A percentile compares a stretch with the other conserved stretches of the same genome.
Evolutionary conservation across 495 filamentous ascomycete species (phyloP).

Genomic region (Neurospora sp.): DNA sequence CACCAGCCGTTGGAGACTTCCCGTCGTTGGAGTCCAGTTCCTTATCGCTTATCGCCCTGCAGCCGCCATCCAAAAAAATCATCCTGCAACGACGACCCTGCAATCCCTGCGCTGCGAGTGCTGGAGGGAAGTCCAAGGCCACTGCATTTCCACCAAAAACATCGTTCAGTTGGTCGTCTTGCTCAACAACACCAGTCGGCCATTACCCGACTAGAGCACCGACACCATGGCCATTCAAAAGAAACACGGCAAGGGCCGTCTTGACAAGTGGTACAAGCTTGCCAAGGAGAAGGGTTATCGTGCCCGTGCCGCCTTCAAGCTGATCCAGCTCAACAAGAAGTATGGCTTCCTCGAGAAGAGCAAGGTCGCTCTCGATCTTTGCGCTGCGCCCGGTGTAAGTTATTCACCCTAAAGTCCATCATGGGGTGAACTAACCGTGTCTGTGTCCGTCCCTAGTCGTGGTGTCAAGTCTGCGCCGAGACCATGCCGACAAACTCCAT

Average conservation of each 20-base stretch:
- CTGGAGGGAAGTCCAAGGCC: not conserved
- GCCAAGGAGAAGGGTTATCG: slow-evolving; percentile 98
- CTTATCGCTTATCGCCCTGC: slow-evolving; percentile 22
- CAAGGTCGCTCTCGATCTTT: slow-evolving; percentile 93
- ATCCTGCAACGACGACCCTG: slow-evolving; percentile 2
- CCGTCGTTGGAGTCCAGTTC: not conserved
- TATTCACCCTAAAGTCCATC: not conserved
- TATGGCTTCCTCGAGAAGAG: slow-evolving; percentile 96
- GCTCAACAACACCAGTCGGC: slow-evolving; percentile 4
- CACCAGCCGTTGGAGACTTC: not conserved
- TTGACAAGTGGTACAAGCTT: slow-evolving; percentile 86
- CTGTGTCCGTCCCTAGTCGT: slow-evolving; percentile 50
- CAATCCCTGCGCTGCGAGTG: slow-evolving; percentile 1
- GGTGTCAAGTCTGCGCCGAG: slow-evolving; percentile 97
- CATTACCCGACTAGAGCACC: slow-evolving; percentile 3
- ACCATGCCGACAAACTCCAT: slow-evolving; percentile 84
- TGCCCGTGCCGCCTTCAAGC: slow-evolving; percentile 93
- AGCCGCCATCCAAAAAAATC: slow-evolving; percentile 3
- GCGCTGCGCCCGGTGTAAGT: slow-evolving; percentile 87
- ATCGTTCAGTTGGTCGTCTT: too few relatives aligned
- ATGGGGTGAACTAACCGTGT: not conserved
- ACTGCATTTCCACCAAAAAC: slow-evolving; percentile 1
- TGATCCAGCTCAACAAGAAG: slow-evolving; percentile 98
- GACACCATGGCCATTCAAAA: slow-evolving; percentile 87
- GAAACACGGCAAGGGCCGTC: slow-evolving; percentile 98